Evolutionary conservation across 805 yeast species (phyloP).

Genomic region (Maudiozyma pseudohumilis): DNA sequence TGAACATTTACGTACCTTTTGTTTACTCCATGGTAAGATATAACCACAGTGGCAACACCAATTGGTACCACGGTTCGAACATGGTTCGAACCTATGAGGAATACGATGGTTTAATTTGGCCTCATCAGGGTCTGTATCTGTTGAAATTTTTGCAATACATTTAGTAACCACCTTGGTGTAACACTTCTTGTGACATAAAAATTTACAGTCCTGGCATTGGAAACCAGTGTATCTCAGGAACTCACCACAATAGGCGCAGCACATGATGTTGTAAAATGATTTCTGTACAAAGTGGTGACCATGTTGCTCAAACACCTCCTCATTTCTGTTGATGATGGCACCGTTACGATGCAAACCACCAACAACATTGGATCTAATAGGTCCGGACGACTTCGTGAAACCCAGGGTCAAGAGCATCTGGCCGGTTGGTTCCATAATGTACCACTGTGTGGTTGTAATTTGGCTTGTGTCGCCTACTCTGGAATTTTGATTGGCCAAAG

Average conservation of each 20-base stretch:
- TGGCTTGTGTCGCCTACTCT: conserved; percentile 5
- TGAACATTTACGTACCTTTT: conserved; percentile 83
- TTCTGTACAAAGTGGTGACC: conserved; percentile 96
- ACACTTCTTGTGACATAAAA: conserved; percentile 73
- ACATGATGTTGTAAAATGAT: conserved; percentile 91
- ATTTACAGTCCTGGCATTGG: conserved; percentile 79
- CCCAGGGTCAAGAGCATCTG: conserved; percentile 71
- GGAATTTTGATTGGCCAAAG: not conserved
- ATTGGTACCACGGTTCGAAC: conserved; percentile 86
- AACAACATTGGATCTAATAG: conserved; percentile 35
- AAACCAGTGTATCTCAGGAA: conserved; percentile 79
- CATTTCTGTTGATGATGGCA: conserved; percentile 89
- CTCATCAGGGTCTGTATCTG: conserved; percentile 61
- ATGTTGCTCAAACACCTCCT: conserved; percentile 82
- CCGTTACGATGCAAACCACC: conserved; percentile 90
- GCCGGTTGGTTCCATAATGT: conserved; percentile 88
- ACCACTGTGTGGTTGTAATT: conserved; percentile 67
- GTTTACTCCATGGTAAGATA: conserved; percentile 88
- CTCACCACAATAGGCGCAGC: conserved; percentile 96
- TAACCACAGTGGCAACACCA: conserved; percentile 99
- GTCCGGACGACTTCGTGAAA: conserved; percentile 58
- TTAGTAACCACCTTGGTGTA: conserved; percentile 72
- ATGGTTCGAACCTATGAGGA: conserved; percentile 93
- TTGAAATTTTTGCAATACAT: conserved; percentile 68
- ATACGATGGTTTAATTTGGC: conserved; percentile 87